Evolutionary conservation across 2,329 filamentous ascomycete genomes (phyloP), one percentile per base, ranked within the genome.

Genomic region (Aphanocladium album): DNA sequence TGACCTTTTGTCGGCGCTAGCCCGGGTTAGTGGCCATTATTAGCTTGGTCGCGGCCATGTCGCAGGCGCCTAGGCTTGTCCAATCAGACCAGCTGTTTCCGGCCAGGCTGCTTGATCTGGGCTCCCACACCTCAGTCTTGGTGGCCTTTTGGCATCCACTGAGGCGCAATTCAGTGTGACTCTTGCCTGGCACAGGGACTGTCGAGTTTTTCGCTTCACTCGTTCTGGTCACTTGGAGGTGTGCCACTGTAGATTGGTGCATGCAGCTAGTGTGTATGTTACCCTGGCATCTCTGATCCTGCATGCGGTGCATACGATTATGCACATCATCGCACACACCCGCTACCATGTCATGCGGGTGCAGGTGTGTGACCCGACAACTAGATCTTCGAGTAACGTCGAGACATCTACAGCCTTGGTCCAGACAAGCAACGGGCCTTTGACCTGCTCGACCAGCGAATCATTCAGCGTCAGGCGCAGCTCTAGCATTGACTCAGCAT

Each of bases 241-340:
- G 41, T 47, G 19, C 19, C 21, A 46, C 30, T 47, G 54, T 25
- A 45, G 39, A 55, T 55, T 54, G 35, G 52, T 46, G 52, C 52
- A 55, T 46, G 52, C 52, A 55, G 39, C 52, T 55, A 55, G 52
- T 35, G 5, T 19, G 23, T 8, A n/a, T 45, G 39, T 16, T 21
- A 45, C 39, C 52, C 52, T 45, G 11, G 14, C 54, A 57, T 57
- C 30, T 57, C 43, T 57, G 54, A 57, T 49, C 54, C 54, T 37
- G 54, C 54, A 47, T 57, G 54, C 43, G 54, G 41, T 21, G 54
- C 30, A 37, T n/a, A 8, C 30, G 27, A 57, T 39, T 17, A 47
- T 57, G 41, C 54, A 46, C 43, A 47, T 47, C 17, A 47, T 21
- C 21, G 19, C 41, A 45, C n/a, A 7, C 17, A 45, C 7, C 41